phyloP scores from a whole-genome alignment of 1,284 basidiomycete genomes.

The Ceratobasidium sp. region DNA sequence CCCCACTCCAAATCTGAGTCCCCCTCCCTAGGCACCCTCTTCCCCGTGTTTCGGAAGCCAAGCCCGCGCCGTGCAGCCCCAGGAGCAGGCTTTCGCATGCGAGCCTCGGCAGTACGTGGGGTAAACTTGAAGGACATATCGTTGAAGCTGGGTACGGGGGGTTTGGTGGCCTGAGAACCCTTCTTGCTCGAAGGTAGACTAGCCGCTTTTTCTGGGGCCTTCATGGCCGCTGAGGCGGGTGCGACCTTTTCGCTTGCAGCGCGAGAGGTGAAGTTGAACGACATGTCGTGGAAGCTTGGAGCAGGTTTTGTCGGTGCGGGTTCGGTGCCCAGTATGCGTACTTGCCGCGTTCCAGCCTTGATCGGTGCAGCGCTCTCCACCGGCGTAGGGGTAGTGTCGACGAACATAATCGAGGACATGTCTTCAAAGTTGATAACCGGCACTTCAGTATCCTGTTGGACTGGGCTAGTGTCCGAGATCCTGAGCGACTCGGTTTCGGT shows the following conservation, averaged over 20 bases:
- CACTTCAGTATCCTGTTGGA: neutral
- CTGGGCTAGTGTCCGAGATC: too few relatives aligned
- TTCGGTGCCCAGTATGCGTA: constrained; percentile 1
- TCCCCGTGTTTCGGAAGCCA: constrained; percentile 4
- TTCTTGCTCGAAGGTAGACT: too few relatives aligned
- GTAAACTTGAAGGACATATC: constrained; percentile 32
- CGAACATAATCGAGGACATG: constrained; percentile 28
- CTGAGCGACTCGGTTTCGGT: too few relatives aligned
- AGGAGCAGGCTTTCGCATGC: constrained; percentile 14
- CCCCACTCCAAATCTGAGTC: constrained; percentile 82
- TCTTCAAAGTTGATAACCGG: constrained; percentile 36
- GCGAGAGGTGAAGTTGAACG: constrained; percentile 7
- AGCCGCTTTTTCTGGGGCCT: too few relatives aligned
- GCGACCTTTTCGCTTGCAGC: neutral
- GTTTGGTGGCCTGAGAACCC: neutral
- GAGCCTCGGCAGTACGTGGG: constrained; percentile 14
- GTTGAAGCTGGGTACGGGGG: constrained; percentile 23
- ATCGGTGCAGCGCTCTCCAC: neutral
- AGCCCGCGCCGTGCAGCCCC: constrained; percentile 5
- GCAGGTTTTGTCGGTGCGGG: neutral
- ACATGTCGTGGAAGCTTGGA: constrained; percentile 8
- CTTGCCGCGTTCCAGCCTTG: neutral
- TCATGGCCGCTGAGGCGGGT: too few relatives aligned
- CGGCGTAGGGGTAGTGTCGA: constrained; percentile 32
- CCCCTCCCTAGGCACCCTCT: constrained; percentile 53